Base-by-base conservation (phyloP, 441 rosid species). In the Corymbia citriodora region DNA sequence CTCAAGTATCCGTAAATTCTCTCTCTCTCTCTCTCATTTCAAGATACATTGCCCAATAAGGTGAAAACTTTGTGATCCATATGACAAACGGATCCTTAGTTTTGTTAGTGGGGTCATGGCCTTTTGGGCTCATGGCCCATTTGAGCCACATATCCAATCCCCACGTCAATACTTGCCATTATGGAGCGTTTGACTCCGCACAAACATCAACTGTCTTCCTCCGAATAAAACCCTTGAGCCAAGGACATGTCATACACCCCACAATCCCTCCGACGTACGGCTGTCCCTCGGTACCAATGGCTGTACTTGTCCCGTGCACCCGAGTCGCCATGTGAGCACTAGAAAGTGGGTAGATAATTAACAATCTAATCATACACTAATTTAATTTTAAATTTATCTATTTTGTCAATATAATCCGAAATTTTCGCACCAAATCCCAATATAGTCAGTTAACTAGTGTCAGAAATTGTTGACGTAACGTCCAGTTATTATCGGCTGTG, bases 401-500 rank as follows among this genome's bases (percentile, higher is more conserved):
- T 63, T 29, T 63, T 63, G 18, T 40, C 45, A 40, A 40, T 4
- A 40, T 40, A 40, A 40, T 40, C 45, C 45, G 45, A 40, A 40
- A 40, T 40, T 40, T 40, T 40, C 5, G 45, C 45, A 40, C 45
- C 1, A 40, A 40, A 40, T 40, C 6, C 45, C 45, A 40, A 40
- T 40, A 40, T 40, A 40, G 45, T 40, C 5, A 40, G 6, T 6
- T 40, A 40, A 40, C 45, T 40, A 40, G 5, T 14, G 3, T 8
- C 3, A 4, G 1, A 55, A 55, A 29, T 6, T 63, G 1, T 4
- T n/a, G 4, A 13, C 3, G 5, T 63, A 5, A 2, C 4, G 17
- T 14, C 2, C 2, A 4, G 23, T 70, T 18, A 33, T 33, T 4
- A 1, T 7, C 13, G 1, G 0, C 7, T 3, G 7, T 70, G 25